Evolutionary conservation across 345 rosid species (phyloP).

Genomic region (Lepidium didymum): DNA sequence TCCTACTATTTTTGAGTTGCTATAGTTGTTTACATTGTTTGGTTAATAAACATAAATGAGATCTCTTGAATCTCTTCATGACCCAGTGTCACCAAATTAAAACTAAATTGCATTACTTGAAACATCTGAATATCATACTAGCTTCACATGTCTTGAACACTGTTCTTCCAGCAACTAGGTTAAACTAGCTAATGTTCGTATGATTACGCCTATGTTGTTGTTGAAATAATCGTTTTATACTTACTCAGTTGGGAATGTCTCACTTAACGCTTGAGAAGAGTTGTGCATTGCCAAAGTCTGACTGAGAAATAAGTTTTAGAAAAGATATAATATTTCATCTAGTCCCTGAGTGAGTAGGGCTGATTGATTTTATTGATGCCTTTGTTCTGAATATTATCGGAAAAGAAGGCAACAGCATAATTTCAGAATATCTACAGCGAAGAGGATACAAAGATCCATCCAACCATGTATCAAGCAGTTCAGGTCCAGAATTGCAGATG

Average conservation of each 20-base stretch:
- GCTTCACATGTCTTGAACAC: constrained; percentile 10
- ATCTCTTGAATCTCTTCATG: not conserved
- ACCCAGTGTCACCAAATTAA: not conserved
- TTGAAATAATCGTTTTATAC: not conserved
- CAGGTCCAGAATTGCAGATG: constrained; percentile 53
- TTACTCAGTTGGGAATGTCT: not conserved
- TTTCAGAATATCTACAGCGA: constrained; percentile 60
- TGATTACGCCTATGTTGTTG: not conserved
- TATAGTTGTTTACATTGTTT: not conserved
- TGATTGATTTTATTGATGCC: not conserved
- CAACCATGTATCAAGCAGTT: constrained; percentile 27
- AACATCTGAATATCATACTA: not conserved
- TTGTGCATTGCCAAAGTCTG: not conserved
- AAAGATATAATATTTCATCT: not conserved
- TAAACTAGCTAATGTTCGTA: not conserved
- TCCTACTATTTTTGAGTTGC: not conserved
- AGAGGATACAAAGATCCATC: constrained; percentile 52
- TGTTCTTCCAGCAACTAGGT: not conserved
- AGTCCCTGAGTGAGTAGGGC: not conserved
- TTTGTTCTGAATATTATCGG: constrained; percentile 72
- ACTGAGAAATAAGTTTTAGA: not conserved
- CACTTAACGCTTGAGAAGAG: not conserved
- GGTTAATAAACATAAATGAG: not conserved
- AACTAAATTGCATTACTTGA: not conserved
- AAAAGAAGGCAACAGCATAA: constrained; percentile 63